Conservation (phyloP, 179 eudicot genomes). For the Spinacia oleracea region DNA sequence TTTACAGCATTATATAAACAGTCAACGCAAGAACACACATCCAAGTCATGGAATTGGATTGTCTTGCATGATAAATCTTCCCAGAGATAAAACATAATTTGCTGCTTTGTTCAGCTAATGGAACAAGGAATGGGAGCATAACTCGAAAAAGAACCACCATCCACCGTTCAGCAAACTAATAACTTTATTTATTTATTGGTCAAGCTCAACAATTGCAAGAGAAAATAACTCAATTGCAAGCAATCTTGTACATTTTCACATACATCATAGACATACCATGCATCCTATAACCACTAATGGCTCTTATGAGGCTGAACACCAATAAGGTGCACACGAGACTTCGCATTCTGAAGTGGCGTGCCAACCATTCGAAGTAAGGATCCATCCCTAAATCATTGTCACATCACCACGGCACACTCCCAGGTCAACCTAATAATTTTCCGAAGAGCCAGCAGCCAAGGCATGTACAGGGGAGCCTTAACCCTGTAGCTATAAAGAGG, state of each 20-base stretch:
- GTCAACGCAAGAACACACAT: neutral
- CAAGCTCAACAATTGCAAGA: neutral
- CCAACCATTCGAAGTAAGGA: neutral
- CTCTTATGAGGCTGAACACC: neutral
- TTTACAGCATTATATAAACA: constrained; percentile 2
- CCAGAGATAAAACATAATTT: neutral
- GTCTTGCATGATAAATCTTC: neutral
- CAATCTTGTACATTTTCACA: neutral
- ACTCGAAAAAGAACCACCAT: neutral
- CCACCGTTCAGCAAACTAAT: neutral
- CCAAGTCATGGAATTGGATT: neutral
- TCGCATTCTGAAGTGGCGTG: neutral
- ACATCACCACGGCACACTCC: neutral
- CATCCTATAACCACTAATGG: neutral
- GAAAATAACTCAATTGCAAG: neutral
- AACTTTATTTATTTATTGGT: neutral
- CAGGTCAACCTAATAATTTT: neutral
- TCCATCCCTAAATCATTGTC: neutral
- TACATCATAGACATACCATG: neutral
- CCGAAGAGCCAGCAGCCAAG: neutral
- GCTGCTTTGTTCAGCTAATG: neutral
- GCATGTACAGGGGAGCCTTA: neutral
- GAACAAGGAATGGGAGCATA: neutral
- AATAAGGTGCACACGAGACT: neutral
- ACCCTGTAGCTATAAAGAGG: neutral